Conservation (phyloP, 306 rosid genomes). For the Lablab purpureus region DNA sequence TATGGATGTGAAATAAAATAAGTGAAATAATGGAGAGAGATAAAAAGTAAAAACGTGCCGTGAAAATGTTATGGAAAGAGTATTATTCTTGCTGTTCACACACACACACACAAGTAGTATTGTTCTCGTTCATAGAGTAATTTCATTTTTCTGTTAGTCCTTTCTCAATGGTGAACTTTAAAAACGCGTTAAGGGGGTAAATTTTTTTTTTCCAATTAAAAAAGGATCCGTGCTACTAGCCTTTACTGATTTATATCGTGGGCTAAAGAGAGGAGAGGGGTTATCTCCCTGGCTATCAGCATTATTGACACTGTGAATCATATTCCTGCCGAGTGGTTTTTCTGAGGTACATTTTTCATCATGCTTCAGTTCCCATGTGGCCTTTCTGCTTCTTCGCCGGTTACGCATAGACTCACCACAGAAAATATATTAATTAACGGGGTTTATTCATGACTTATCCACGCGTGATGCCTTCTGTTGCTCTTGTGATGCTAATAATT, state of each 20-base stretch:
- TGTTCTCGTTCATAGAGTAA: not conserved
- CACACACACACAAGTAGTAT: not conserved
- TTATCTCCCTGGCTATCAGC: not conserved
- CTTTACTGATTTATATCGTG: not conserved
- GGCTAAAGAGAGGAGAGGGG: not conserved
- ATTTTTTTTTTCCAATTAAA: too few species aligned
- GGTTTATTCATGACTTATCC: conserved; percentile 25
- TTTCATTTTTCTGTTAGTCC: not conserved
- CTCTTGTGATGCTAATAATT: conserved; percentile 33
- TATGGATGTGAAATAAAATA: not conserved
- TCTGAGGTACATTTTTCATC: conserved; percentile 19
- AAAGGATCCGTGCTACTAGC: not conserved
- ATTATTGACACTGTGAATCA: conserved; percentile 3
- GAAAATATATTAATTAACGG: not conserved
- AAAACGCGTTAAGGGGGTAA: not conserved
- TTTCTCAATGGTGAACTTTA: conserved; percentile 7
- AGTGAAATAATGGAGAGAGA: not conserved
- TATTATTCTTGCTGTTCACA: not conserved
- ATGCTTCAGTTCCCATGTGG: conserved; percentile 35
- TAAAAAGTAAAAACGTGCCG: not conserved
- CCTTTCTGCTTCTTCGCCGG: conserved; percentile 8
- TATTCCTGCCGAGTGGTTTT: not conserved
- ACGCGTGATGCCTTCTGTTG: conserved; percentile 43
- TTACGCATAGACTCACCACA: conserved; percentile 7
- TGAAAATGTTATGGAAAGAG: not conserved